These are phyloP conservation scores for Calonectria pseudoturangicola DNA, from an alignment of 2,329 filamentous ascomycete genomes.

Conservation along the genomic window DNA sequence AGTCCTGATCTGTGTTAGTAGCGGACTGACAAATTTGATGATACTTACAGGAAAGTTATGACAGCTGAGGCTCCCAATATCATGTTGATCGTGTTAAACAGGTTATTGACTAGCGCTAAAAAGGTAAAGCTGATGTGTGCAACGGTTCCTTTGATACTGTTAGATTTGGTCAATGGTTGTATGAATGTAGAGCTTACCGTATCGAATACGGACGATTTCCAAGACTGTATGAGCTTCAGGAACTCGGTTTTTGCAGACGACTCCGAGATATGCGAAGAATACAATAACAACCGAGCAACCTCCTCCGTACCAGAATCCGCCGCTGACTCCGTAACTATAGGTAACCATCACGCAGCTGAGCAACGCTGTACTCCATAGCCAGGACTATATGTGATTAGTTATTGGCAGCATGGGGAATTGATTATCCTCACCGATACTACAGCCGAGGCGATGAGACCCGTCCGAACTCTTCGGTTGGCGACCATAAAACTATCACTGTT, in stretches of 20 bases:
- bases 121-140: conserved; percentile 87
- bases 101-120: conserved; percentile 88
- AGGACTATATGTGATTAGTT: conserved; percentile 32
- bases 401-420: background rate
- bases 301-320: conserved; percentile 39
- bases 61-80: conserved; percentile 84
- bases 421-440: conserved; percentile 35
- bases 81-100: conserved; percentile 91
- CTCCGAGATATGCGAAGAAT: conserved; percentile 90
- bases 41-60: conserved; percentile 59
- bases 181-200: conserved; percentile 59
- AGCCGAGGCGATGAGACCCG: conserved; percentile 38
- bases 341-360: conserved; percentile 40
- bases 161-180: background rate
- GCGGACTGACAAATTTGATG: background rate
- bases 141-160: conserved; percentile 65
- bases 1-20: conserved; percentile 45
- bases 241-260: conserved; percentile 88
- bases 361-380: conserved; percentile 41
- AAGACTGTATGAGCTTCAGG: conserved; percentile 91
- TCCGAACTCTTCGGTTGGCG: conserved; percentile 37
- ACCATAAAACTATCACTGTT: conserved; percentile 37
- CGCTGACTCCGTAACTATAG: conserved; percentile 41
- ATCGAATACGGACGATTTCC: conserved; percentile 87
- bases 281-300: conserved; percentile 71